phyloP scores from a whole-genome alignment of 257 asterid species.

The Orobanche coerulescens region DNA sequence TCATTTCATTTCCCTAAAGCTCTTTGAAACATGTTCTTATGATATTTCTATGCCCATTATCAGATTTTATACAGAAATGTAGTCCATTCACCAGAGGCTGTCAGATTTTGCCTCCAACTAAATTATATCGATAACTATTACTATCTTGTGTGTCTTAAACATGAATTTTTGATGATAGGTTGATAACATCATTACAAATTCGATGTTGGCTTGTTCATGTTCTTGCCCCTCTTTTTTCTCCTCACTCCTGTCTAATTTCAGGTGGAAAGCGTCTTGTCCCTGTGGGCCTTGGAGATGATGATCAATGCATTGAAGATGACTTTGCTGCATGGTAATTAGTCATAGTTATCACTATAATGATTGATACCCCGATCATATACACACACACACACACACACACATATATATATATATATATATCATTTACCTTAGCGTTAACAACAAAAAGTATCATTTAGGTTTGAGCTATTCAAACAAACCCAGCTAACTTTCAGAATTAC shows the following conservation, averaged over 20 bases:
- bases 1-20: not conserved
- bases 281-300: slow-evolving; percentile 95
- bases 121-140: not conserved
- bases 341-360: not conserved
- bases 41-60: not conserved
- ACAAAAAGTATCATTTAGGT: too few species aligned
- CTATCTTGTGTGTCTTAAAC: not conserved
- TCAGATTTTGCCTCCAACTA: not conserved
- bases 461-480: too few species aligned
- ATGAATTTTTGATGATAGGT: not conserved
- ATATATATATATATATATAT: not conserved
- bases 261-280: slow-evolving; percentile 74
- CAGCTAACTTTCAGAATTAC: too few species aligned
- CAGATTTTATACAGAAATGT: not conserved
- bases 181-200: not conserved
- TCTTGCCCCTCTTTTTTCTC: slow-evolving; percentile 9
- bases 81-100: not conserved
- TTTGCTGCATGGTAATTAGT: slow-evolving; percentile 67
- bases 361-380: not conserved
- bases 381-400: not conserved
- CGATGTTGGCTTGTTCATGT: not conserved
- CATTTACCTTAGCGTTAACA: not conserved
- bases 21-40: not conserved
- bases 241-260: slow-evolving; percentile 27
- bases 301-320: slow-evolving; percentile 98